Evolutionary conservation across 2,329 filamentous ascomycete genomes (phyloP).

Genomic region (Huntiella savannae): DNA sequence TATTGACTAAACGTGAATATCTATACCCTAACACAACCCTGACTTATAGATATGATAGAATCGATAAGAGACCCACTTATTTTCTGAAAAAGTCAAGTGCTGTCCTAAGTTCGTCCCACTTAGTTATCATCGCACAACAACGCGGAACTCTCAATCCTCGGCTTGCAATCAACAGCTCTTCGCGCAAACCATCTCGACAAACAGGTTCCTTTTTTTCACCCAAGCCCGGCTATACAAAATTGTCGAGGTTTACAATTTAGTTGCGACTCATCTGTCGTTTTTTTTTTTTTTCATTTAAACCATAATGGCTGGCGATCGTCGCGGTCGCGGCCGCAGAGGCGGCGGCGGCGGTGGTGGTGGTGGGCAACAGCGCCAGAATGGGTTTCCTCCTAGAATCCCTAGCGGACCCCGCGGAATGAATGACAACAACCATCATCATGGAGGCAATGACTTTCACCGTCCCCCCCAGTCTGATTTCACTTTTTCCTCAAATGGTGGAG

Average conservation of each 20-base stretch:
- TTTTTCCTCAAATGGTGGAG: conserved; percentile 33
- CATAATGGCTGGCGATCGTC: conserved; percentile 2
- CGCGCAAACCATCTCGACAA: neutral
- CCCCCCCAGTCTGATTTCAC: conserved; percentile 32
- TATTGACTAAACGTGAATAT: too few species aligned
- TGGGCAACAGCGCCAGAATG: conserved; percentile 19
- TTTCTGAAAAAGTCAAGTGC: too few species aligned
- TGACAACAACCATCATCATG: neutral
- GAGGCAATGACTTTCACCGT: conserved; percentile 12
- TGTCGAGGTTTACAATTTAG: neutral
- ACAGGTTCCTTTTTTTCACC: neutral
- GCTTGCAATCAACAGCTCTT: neutral
- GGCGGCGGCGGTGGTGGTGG: conserved; percentile 30
- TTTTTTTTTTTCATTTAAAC: neutral
- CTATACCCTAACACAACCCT: too few species aligned
- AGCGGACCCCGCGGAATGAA: conserved; percentile 4
- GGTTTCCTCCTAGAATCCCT: conserved; percentile 1
- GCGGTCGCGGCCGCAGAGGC: conserved; percentile 5
- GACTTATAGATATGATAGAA: too few species aligned
- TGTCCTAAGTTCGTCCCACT: neutral
- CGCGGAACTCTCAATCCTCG: neutral
- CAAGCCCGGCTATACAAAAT: neutral
- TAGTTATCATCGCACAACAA: neutral
- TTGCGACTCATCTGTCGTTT: neutral
- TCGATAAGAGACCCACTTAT: too few species aligned